Evolutionary conservation across 257 asterid species (phyloP).

Genomic region (Scutellaria galericulata): DNA sequence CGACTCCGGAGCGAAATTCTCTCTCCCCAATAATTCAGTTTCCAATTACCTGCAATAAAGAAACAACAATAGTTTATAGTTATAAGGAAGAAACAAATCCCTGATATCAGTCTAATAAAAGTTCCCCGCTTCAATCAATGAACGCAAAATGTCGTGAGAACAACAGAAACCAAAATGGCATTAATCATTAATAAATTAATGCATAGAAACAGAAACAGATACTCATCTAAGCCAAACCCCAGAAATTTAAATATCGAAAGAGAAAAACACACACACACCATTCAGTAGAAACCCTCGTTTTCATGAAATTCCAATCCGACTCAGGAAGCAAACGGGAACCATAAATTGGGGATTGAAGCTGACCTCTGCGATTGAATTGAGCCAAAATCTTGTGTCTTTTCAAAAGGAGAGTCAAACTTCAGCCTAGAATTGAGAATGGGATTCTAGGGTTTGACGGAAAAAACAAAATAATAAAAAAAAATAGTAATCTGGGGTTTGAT

Average conservation of each 20-base stretch:
- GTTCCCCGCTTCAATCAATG: conserved; percentile 30
- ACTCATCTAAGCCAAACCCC: conserved; percentile 32
- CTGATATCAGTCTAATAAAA: conserved; percentile 28
- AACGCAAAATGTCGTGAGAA: conserved; percentile 27
- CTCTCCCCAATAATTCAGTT: conserved; percentile 34
- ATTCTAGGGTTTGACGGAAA: conserved; percentile 55
- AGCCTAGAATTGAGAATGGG: conserved; percentile 47
- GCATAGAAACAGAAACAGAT: conserved; percentile 27
- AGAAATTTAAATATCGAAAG: conserved; percentile 24
- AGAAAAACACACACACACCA: conserved; percentile 3
- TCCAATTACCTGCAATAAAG: conserved; percentile 52
- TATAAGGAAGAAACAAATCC: conserved; percentile 13
- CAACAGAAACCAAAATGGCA: conserved; percentile 30
- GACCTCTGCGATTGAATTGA: conserved; percentile 52
- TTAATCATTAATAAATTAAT: conserved; percentile 43
- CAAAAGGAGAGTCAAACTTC: conserved; percentile 44
- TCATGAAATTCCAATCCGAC: conserved; percentile 37
- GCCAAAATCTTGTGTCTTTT: conserved; percentile 37
- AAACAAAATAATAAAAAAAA: conserved; percentile 17
- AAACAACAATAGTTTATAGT: conserved; percentile 18
- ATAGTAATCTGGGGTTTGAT: conserved; percentile 43
- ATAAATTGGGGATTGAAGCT: conserved; percentile 42
- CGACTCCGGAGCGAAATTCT: conserved; percentile 35
- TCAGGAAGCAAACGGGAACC: conserved; percentile 24
- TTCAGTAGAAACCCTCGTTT: conserved; percentile 37